Base-by-base conservation (phyloP, 2,329 filamentous ascomycete genomes). In the Colletotrichum sansevieriae region DNA sequence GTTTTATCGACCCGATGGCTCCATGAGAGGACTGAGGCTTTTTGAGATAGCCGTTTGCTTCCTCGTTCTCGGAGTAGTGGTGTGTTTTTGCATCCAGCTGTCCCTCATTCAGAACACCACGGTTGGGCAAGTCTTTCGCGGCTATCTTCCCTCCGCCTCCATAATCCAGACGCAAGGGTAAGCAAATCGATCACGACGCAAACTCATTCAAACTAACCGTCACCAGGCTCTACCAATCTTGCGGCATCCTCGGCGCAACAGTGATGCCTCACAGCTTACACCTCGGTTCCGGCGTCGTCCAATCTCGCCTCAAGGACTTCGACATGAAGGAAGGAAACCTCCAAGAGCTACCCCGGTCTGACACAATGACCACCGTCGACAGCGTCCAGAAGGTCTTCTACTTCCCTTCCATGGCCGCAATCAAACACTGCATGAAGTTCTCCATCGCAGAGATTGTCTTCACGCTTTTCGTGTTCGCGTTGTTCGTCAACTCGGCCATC, bases 401-500 rank as follows among this genome's bases (percentile, higher is more conserved):
- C 77, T 82, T 88, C 9, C 93, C 93, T 1, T 93, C 91, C 1
- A 83, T 93, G 6, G 80, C 84, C 7, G 92, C 93, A 18, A 94
- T 96, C 72, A 85, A 86, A n/a, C 87, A 89, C 74, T 95, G 90
- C 71, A 86, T 95, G 74, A 92, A 90, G 70, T 92, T 92, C 77
- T 92, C 91, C 11, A 90, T 93, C 65, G 81, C 86, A 22, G 93
- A 96, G 76, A 82, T 95, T 9, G 83, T 87, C 7, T 76, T 94
- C 18, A 91, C 91, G 0, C 89, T 96, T 44, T 93, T 94, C 77
- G 92, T 91, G 0, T 95, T 95, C 77, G 93, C 93, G 0, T 85
- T 96, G 4, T 96, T 96, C 75, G 91, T 95, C 75, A 96, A 96
- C 81, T 92, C 89, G 65, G 87, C 92, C 39, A 95, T 96, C 74